Base-by-base conservation (phyloP, 768 basidiomycete genomes). In the Leccinum broughii region DNA sequence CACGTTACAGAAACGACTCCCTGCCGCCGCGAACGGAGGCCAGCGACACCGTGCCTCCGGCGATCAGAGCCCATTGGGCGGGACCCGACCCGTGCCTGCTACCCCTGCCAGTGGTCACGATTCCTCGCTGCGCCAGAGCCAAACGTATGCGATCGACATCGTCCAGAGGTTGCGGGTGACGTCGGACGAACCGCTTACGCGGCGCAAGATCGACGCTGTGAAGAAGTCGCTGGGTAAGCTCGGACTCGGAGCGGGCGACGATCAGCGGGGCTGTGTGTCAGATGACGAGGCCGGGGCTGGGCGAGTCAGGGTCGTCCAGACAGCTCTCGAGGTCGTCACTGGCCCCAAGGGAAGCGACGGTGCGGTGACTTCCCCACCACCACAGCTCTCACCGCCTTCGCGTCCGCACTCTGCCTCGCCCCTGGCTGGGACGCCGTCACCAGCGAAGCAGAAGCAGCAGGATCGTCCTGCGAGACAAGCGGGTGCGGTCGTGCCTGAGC, bases 161-260 rank as follows among this genome's bases (percentile, higher is more conserved):
- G 66, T 74, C 37, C 70, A 74, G 65, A 70, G 60, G 53, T 17
- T 72, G 64, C 72, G 64, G 35, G 60, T 75, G 39, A 65, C 61
- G 51, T 74, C 70, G 34, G 57, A 65, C 60, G 68, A 66, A 50
- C 72, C 69, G 28, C 66, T 72, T 52, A 68, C 67, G 49, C 63
- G 57, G 49, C 64, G 57, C 55, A 64, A 49, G 64, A 66, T 74
- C 62, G 68, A 74, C 51, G 64, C 62, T 13, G 70, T 74, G 62
- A 75, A 74, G 68, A 68, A 67, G 49, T 65, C 65, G 26, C 61
- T 74, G 53, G 64, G 66, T 15, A 64, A 56, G 26, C 58, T 69
- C 41, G 68, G 66, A 54, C 66, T 56, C 60, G 60, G 60, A 28
- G 63, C 61, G 22, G 62, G 62, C 39, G 72, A 75, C 64, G 52